phyloP scores from a whole-genome alignment of 2,329 filamentous ascomycete species.

The Fusarium xyrophilum region DNA sequence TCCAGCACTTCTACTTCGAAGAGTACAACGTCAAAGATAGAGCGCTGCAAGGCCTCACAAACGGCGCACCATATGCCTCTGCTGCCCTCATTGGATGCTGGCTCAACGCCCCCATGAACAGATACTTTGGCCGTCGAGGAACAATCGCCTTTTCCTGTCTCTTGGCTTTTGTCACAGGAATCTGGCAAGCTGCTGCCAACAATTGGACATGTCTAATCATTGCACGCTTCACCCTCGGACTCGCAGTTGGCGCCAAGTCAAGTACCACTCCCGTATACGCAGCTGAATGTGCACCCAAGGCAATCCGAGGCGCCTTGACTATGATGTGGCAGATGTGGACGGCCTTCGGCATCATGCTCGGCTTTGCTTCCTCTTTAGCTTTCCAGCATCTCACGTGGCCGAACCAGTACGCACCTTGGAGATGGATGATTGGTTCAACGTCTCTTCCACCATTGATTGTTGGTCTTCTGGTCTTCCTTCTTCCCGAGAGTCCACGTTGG shows the following conservation, averaged over 20 bases:
- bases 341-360: constrained; percentile 69
- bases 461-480: not conserved
- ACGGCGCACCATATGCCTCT: constrained; percentile 62
- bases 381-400: constrained; percentile 59
- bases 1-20: constrained; percentile 46
- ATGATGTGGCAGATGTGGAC: constrained; percentile 65
- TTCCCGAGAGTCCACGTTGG: not conserved
- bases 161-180: constrained; percentile 53
- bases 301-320: constrained; percentile 61
- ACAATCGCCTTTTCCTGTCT: constrained; percentile 69
- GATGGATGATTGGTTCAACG: constrained; percentile 52
- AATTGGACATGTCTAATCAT: constrained; percentile 67
- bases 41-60: constrained; percentile 58
- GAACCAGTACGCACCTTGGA: not conserved
- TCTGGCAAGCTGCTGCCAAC: constrained; percentile 53
- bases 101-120: constrained; percentile 56
- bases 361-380: constrained; percentile 61
- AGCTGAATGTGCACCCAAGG: constrained; percentile 59
- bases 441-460: constrained; percentile 12
- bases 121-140: constrained; percentile 65
- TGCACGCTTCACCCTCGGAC: constrained; percentile 70
- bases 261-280: constrained; percentile 54
- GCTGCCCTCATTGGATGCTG: constrained; percentile 52
- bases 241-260: constrained; percentile 72
- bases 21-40: constrained; percentile 46